Base-by-base conservation (phyloP, 2,329 filamentous ascomycete species). In the Alternaria triticina region DNA sequence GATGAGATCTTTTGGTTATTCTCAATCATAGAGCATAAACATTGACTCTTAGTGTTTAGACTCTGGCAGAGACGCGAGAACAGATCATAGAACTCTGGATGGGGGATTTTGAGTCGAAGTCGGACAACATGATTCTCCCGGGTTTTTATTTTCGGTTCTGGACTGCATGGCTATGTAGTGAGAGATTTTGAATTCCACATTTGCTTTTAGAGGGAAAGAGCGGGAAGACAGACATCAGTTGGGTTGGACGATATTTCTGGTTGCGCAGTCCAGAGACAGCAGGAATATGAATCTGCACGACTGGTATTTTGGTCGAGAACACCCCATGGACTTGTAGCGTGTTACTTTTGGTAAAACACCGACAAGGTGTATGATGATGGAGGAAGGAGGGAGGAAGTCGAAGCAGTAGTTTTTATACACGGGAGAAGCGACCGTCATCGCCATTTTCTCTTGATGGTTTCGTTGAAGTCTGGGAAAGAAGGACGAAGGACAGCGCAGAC, bases 171-270 rank as follows among this genome's bases (percentile, higher is more conserved):
- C 5, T 10, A 10, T 40, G 4, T 4, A 40, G n/a, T 11, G 9
- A 11, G 36, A 0, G 36, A 17, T 40, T 40, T 10, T 10, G 33
- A 10, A 40, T 17, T 1, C 33, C 33, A 17, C 15, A 2, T 1
- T 40, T 40, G 36, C 3, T 40, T 40, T 3, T 40, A n/a, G 36
- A 11, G 15, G 15, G 36, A 40, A 40, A 40, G n/a, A 17, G n/a
- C 36, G 36, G n/a, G 36, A 40, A 40, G 36, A 40, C 36, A 40
- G 33, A 1, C 15, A 40, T 36, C 5, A 4, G 13, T 36, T 9
- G 1, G 33, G 5, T 4, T n/a, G 8, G 0, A 5, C 4, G 1
- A 36, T 5, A 1, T 5, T 36, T n/a, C 0, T 36, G 33, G 33
- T 36, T 36, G 33, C 15, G 33, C 33, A 36, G 33, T 36, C 15